Conservation (phyloP, 257 asterid species). For the Dorcoceras hygrometricum region DNA sequence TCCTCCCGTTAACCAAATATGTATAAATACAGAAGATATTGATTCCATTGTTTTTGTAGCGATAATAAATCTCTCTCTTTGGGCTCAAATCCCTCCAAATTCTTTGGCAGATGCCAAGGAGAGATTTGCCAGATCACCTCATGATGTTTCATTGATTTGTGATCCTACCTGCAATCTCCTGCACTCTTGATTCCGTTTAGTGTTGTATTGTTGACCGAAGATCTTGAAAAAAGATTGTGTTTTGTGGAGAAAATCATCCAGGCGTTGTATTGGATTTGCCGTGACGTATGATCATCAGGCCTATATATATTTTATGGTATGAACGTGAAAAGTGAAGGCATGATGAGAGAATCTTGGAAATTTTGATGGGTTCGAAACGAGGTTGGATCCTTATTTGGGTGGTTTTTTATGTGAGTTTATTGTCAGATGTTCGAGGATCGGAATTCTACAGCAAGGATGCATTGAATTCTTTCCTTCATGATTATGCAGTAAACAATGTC, state of each 20-base stretch:
- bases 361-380: conserved; percentile 55
- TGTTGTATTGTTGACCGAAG: not conserved
- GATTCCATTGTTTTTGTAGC: conserved; percentile 25
- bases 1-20: conserved; percentile 24
- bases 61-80: conserved; percentile 33
- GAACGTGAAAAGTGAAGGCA: conserved; percentile 15
- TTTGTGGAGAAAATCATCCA: not conserved
- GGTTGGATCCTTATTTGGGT: conserved; percentile 27
- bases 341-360: conserved; percentile 20
- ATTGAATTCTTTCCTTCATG: conserved; percentile 50
- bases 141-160: conserved; percentile 21
- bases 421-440: conserved; percentile 32
- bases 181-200: conserved; percentile 11
- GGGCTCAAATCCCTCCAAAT: conserved; percentile 36
- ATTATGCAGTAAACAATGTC: conserved; percentile 33
- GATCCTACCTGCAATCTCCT: conserved; percentile 11
- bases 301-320: conserved; percentile 16
- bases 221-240: conserved; percentile 4
- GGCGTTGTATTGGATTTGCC: conserved; percentile 3
- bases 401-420: conserved; percentile 25
- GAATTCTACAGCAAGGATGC: conserved; percentile 32
- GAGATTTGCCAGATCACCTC: conserved; percentile 26
- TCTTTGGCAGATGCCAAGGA: conserved; percentile 29
- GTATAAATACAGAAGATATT: conserved; percentile 5
- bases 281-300: conserved; percentile 9